These are phyloP conservation scores for Alnus glutinosa DNA, from an alignment of 306 rosid species.

Conservation along the genomic window DNA sequence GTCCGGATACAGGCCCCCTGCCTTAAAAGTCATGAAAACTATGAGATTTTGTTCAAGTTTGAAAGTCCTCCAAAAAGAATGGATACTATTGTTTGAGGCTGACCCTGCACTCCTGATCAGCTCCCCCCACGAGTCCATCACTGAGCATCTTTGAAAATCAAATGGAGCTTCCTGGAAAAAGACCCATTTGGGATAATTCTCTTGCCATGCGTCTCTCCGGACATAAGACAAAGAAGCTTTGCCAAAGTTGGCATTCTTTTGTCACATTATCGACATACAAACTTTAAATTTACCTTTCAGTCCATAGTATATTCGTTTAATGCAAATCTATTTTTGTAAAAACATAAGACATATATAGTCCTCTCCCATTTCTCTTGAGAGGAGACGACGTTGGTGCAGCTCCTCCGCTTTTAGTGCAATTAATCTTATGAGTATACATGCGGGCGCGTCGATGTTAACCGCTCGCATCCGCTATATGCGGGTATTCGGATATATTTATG, in stretches of 20 bases:
- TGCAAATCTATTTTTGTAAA: no score
- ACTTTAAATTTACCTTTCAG: neutral
- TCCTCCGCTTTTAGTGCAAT: no score
- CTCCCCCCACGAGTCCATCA: neutral
- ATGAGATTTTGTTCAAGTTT: constrained; percentile 36
- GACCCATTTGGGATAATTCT: constrained; percentile 25
- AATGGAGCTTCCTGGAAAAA: constrained; percentile 58
- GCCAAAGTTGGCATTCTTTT: neutral
- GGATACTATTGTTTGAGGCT: constrained; percentile 45
- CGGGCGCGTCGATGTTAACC: no score
- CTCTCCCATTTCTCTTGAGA: no score
- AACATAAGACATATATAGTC: no score
- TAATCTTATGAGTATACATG: no score
- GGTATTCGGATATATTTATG: no score
- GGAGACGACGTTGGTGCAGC: neutral
- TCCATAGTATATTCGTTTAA: neutral
- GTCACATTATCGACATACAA: neutral
- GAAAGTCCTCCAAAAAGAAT: constrained; percentile 65
- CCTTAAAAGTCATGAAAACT: constrained; percentile 48
- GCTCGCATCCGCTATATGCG: no score
- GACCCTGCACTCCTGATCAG: constrained; percentile 24
- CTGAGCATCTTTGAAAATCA: constrained; percentile 38
- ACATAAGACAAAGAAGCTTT: constrained; percentile 6
- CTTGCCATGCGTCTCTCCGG: neutral
- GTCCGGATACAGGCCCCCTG: constrained; percentile 72